Base-by-base conservation (phyloP, 2,329 filamentous ascomycete species). In the Colletotrichum phormii region DNA sequence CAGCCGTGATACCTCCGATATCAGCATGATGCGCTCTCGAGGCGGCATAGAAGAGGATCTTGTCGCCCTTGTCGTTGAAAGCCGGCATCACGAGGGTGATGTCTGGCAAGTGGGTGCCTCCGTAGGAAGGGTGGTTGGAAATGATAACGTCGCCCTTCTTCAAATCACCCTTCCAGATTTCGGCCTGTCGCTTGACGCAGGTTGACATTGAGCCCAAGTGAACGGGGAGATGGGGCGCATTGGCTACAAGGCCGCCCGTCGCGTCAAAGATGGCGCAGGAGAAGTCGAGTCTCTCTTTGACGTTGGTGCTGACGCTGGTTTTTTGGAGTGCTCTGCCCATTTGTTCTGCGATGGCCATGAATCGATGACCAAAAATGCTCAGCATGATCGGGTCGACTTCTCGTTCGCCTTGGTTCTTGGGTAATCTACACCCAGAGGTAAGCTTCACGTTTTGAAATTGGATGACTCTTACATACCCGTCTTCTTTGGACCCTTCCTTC, bases 281-380 rank as follows among this genome's bases (percentile, higher is more conserved):
- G 79, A 95, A 96, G 79, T 96, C 94, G 4, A 96, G 87, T 12
- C 94, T 88, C 78, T 96, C 94, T 76, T 97, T 93, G 79, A 96
- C 93, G 75, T 96, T 96, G 1, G 92, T 95, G 76, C 90, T 93
- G 59, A 95, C 92, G 77, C 91, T 93, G 0, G 93, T 95, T 83
- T 95, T 95, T 78, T 96, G 93, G 31, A 96, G 81, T 12, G 92
- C 92, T 59, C 93, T 87, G 1, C 94, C 93, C 94, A 95, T 95
- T 78, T 95, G 93, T 80, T 96, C 94, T 0, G 94, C 94, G 76
- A 95, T 95, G 2, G 92, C 92, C 94, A 96, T 95, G 83, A 96
- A 96, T 7, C 94, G 88, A 80, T 95, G 93, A 0, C 92, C 93
- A 77, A 96, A 95, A 68, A 96, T 93, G 76, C 91, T 93, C 4